Evolutionary conservation across 441 rosid species (phyloP), one percentile per base, ranked within the genome.

Genomic region (Aquilaria agallochum): DNA sequence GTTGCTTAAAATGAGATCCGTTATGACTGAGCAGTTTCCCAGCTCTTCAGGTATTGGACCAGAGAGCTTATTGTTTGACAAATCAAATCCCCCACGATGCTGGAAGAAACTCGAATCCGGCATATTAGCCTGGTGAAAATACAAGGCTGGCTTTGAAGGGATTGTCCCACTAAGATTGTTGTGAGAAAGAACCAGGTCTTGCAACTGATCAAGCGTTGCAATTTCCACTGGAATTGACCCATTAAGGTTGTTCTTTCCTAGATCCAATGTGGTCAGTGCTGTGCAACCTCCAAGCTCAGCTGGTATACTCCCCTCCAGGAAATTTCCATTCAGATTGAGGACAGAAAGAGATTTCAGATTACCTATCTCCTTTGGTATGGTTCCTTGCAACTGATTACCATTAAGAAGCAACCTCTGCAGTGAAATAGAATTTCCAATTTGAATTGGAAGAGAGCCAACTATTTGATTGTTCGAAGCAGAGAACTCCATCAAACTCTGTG

Each of bases 71-170:
- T 95, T 95, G 54, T 89, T 53, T 1, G 99, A 92, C 70, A 95
- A 78, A 80, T 92, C 98, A 60, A 77, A 83, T 11, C 83, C 74
- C 40, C 99, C 98, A 56, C 70, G 92, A 76, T 95, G 99, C 74
- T 95, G 99, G 73, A 88, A 53, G 60, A 86, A 95, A 81, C 87
- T 89, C 60, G 71, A 59, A 55, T 83, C 96, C 33, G 96, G 99
- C 62, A 95, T 80, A 36, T 72, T 78, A 2, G 57, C 69, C 68
- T 87, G 80, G 49, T 68, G 86, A 66, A 95, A 95, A 71, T 89
- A 95, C 45, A 63, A 63, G 51, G 92, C 79, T 1, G 88, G 72
- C 58, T 62, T 78, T 0, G 76, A 71, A 53, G 97, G 97, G 58
- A 95, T 89, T 2, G 76, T 20, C 2, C 99, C 97, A 0, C 96